Evolutionary conservation across 768 basidiomycete species (phyloP), one percentile per base, ranked within the genome.

Genomic region (Paxillus ammoniavirescens): DNA sequence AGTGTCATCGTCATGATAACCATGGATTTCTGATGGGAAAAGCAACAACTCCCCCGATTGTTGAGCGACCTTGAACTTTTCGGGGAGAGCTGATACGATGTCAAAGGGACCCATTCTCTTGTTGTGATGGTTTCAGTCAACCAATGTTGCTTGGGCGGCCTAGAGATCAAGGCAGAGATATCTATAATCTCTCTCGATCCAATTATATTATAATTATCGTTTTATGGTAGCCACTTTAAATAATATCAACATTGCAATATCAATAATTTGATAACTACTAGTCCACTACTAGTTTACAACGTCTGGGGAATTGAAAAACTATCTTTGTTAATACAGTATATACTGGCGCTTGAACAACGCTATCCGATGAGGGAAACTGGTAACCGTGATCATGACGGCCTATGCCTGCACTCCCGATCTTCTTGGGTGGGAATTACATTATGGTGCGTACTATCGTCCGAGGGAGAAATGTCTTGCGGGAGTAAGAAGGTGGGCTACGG

Each of bases 21-120:
- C 78, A 57, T 79, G 75, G 35, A 84, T 70, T 15, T 80, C 81
- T 1, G 91, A 93, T n/a, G 85, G 82, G 62, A 89, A 95, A 75
- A 89, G 88, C 18, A 87, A 71, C 26, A 92, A 71, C 64, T 91
- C 87, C 1, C 87, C 87, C 12, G 82, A 76, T 33, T 76, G 73
- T 17, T 73, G 71, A 9, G 87, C 90, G 21, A 70, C 72, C n/a
- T 82, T 76, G 65, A 82, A 89, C 49, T 72, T 70, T n/a, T 70
- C 68, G 5, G 81, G 77, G 21, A 92, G 52, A 33, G 75, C 75
- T 1, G 76, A 61, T 53, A 92, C 72, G 59, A 91, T 81, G 49
- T 84, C 80, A 21, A 12, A 35, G 10, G 72, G 42, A 2, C 33
- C 35, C 58, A 59, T 59, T 31, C 31, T 31, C 31, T 31, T 31